Evolutionary conservation across 306 rosid species (phyloP), one percentile per base, ranked within the genome.

Genomic region (Casuarina cunninghamiana): DNA sequence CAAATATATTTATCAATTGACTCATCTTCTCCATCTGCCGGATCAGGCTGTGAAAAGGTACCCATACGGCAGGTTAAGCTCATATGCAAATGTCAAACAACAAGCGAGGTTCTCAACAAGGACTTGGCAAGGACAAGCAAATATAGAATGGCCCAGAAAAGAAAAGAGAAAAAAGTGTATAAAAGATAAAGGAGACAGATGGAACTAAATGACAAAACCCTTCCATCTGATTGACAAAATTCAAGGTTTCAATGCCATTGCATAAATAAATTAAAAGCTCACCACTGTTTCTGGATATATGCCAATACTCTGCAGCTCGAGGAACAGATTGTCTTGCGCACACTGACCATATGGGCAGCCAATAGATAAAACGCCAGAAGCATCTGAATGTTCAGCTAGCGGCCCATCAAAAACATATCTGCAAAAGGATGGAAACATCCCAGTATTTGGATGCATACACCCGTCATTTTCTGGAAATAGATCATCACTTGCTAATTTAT

Each of bases 251-350:
- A 32, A n/a, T 68, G 51, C n/a, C 43, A 60, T 63, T 78, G 58
- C 66, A 73, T 63, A 77, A 21, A 75, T 51, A 53, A 69, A 76
- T 74, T 68, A 69, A 84, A 83, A 70, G 75, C 76, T 78, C 84
- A 92, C 97, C 97, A 92, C 94, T 73, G 75, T 81, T 76, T 92
- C 97, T 67, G 90, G 96, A 83, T 78, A 84, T 68, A 94, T 69
- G 84, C 91, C 97, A 78, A 91, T 78, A 82, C 91, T 88, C 58
- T 83, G 91, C 74, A 94, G 90, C 91, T 92, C 98, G 85, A 90
- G 77, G 75, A 89, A 65, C 84, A 94, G 89, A 84, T 75, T 89
- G 54, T 89, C 93, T 71, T 92, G 92, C 80, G 89, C 17, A 51
- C 81, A 57, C 92, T 82, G 80, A 82, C 87, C 93, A 83, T 79